These are phyloP conservation scores for Maudiozyma pseudohumilis DNA, from an alignment of 805 yeast species.

Conservation along the genomic window DNA sequence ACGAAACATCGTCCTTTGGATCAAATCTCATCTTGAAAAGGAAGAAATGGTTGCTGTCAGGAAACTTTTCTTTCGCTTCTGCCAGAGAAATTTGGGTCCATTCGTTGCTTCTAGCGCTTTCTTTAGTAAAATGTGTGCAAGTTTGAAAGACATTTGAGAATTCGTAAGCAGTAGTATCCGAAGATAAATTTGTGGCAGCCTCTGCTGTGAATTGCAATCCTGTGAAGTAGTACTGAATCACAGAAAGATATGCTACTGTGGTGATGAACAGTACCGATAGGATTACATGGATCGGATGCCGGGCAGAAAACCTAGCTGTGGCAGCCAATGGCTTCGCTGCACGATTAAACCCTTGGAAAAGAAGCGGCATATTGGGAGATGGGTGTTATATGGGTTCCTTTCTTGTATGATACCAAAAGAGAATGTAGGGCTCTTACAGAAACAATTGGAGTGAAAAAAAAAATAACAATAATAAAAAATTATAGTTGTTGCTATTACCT, in stretches of 20 bases:
- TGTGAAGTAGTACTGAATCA: slow-evolving; percentile 54
- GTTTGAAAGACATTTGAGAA: slow-evolving; percentile 16
- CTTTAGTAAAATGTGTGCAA: slow-evolving; percentile 22
- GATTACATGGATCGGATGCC: slow-evolving; percentile 79
- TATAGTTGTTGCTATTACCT: too few species aligned
- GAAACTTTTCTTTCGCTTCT: slow-evolving; percentile 10
- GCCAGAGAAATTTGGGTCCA: slow-evolving; percentile 16
- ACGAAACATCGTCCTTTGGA: slow-evolving; percentile 8
- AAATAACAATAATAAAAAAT: too few species aligned
- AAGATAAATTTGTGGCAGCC: slow-evolving; percentile 6
- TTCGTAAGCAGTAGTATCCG: slow-evolving; percentile 9
- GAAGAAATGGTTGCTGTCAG: slow-evolving; percentile 22
- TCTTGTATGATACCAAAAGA: too few species aligned
- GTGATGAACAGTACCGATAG: slow-evolving; percentile 64
- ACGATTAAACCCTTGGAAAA: slow-evolving; percentile 25
- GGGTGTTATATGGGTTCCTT: too few species aligned
- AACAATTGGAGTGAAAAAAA: too few species aligned
- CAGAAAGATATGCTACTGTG: slow-evolving; percentile 68
- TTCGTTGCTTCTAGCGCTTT: slow-evolving; percentile 9
- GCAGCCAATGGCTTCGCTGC: slow-evolving; percentile 36
- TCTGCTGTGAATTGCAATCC: slow-evolving; percentile 29
- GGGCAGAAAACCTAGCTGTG: slow-evolving; percentile 48
- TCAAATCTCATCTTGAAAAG: slow-evolving; percentile 23
- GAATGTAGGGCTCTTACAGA: too few species aligned
- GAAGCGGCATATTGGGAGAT: slow-evolving; percentile 15